Base-by-base conservation (phyloP, 1,284 basidiomycete species). In the Ceratobasidium sp. region DNA sequence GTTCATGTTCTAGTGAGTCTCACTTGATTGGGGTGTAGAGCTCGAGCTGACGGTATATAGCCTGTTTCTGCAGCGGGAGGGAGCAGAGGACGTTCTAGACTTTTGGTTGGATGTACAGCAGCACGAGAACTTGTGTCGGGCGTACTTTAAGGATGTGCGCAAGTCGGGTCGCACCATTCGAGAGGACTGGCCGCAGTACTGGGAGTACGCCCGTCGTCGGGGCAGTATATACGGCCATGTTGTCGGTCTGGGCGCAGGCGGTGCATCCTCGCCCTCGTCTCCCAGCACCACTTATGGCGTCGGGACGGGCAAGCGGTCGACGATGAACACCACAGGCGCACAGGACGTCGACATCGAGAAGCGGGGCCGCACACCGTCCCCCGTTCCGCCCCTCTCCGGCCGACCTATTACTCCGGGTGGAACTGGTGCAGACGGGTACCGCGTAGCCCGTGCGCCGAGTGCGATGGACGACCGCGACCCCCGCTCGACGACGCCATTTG, bases 41-140 rank as follows among this genome's bases (percentile, higher is more conserved):
- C 14, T 58, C 31, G 6, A 29, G 43, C 51, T 68, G 53, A 69
- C 37, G 24, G 31, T 46, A 39, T 46, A 22, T 49, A 93, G 92
- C 81, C 86, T 93, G 76, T 98, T 96, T 81, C 85, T 98, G 51
- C 95, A 98, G 81, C 89, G 96, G 49, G 96, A 98, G 83, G 92
- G 93, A 41, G 90, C 94, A 72, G 96, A 98, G 81, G 96, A 98
- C 81, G 93, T 96, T 53, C 85, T 99, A 64, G 97, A 98, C 83
- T 99, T 99, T 80, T 99, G 96, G 96, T 89, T 99, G 41, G 97
- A 99, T 81, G 97, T 98, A 1, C 95, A 98, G 80, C 97, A 98
- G 84, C 97, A 99, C 82, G 98, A 98, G 84, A 98, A 98, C 81
- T 89, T 99, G 54, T 99, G 96, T 83, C 89, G 96, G 75, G 97